These are phyloP conservation scores for Conticribra weissflogii DNA, from an alignment of 108 stramenopile species.

Conservation along the genomic window DNA sequence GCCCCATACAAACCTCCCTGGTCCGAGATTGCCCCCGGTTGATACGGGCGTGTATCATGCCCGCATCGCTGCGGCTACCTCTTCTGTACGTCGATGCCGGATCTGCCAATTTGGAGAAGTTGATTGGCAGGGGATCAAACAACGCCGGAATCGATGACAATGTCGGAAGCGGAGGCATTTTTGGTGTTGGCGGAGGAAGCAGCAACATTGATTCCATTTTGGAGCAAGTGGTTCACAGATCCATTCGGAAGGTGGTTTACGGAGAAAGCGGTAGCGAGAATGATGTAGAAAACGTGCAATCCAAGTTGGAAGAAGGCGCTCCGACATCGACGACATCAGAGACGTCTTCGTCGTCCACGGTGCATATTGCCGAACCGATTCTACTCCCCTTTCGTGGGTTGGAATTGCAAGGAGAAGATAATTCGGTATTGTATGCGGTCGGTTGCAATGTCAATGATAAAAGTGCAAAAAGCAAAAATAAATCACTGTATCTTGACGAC, in stretches of 20 bases:
- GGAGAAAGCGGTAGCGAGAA: constrained; percentile 15
- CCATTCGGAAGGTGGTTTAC: constrained; percentile 51
- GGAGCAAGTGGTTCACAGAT: constrained; percentile 46
- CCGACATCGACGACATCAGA: too few relatives aligned
- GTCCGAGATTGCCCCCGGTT: constrained; percentile 81
- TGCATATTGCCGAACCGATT: constrained; percentile 54
- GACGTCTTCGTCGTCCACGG: constrained; percentile 14
- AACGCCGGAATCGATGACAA: too few relatives aligned
- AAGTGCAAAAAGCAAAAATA: constrained; percentile 11
- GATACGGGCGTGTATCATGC: constrained; percentile 73
- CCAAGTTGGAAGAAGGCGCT: too few relatives aligned
- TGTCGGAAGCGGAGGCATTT: constrained; percentile 1
- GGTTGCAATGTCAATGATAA: constrained; percentile 44
- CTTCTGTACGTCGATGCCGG: constrained; percentile 62
- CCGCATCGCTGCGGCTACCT: constrained; percentile 66
- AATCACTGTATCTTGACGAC: constrained; percentile 9
- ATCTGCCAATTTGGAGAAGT: constrained; percentile 1
- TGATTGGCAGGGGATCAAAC: too few relatives aligned
- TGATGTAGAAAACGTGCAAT: neutral
- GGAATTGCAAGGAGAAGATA: constrained; percentile 77
- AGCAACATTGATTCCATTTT: constrained; percentile 27
- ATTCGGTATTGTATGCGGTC: constrained; percentile 63
- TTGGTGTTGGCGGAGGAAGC: constrained; percentile 10
- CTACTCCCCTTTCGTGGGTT: constrained; percentile 68
- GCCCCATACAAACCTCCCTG: constrained; percentile 77